Percentiles rank a stretch among this genome's conserved stretches.
Evolutionary conservation across 768 basidiomycete species (phyloP).

Genomic region (Stropharia rugosoannulata): DNA sequence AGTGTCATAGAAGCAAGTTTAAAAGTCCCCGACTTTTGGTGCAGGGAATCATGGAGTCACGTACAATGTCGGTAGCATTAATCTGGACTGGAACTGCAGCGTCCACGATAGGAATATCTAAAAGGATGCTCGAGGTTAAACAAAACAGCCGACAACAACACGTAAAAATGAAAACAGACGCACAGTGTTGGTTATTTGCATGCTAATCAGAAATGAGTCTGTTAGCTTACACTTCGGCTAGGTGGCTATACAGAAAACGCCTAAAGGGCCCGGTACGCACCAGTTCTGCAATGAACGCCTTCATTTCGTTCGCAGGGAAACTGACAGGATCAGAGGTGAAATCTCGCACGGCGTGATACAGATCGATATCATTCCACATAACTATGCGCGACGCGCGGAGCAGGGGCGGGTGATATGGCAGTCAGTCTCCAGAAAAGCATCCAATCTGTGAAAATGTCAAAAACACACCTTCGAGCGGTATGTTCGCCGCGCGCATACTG

Average conservation of each 20-base stretch:
- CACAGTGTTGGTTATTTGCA: slow-evolving; percentile 18
- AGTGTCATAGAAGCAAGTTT: slow-evolving; percentile 1
- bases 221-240: not conserved
- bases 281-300: slow-evolving; percentile 43
- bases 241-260: not conserved
- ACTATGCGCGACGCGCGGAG: slow-evolving; percentile 31
- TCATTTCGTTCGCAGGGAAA: slow-evolving; percentile 56
- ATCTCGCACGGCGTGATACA: slow-evolving; percentile 68
- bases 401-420: not conserved
- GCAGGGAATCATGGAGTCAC: slow-evolving; percentile 22
- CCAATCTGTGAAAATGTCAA: too few relatives aligned
- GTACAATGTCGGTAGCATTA: slow-evolving; percentile 62
- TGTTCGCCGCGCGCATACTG: slow-evolving; percentile 59
- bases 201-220: slow-evolving; percentile 1
- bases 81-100: slow-evolving; percentile 56
- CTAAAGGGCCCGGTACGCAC: not conserved
- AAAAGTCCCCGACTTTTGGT: not conserved
- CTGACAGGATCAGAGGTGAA: slow-evolving; percentile 68
- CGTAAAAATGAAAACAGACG: slow-evolving; percentile 24
- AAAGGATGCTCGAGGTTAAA: slow-evolving; percentile 6
- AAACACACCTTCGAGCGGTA: slow-evolving; percentile 70
- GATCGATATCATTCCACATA: slow-evolving; percentile 80
- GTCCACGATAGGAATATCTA: slow-evolving; percentile 73
- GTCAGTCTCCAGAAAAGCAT: too few relatives aligned
- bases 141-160: slow-evolving; percentile 3